phyloP scores from a whole-genome alignment of 208 protist species.

The Jaenimonas drosophilae region DNA sequence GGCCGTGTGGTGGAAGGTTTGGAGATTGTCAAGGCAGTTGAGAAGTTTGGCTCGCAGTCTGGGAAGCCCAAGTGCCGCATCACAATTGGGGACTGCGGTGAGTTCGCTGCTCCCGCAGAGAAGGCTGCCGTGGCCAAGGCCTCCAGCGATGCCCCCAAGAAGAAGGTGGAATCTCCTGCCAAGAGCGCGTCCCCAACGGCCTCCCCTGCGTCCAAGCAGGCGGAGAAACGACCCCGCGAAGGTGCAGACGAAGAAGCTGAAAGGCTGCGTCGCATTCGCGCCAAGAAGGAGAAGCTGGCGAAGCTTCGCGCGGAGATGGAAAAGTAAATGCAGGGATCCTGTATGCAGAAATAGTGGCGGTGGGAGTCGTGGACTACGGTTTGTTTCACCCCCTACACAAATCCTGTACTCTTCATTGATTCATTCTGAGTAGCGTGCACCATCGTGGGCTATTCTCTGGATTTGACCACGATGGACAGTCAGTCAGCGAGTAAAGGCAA shows the following conservation, averaged over 20 bases:
- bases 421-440: no score
- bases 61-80: conserved; percentile 66
- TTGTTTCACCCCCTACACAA: no score
- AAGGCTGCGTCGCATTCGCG: conserved; percentile 28
- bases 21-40: conserved; percentile 76
- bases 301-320: conserved; percentile 36
- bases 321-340: conserved; percentile 8
- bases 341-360: no score
- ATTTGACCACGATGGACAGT: no score
- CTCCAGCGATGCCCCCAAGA: conserved; percentile 1
- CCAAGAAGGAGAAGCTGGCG: conserved; percentile 52
- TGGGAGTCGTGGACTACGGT: no score
- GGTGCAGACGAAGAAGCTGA: conserved; percentile 12
- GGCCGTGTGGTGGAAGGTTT: conserved; percentile 85
- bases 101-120: conserved; percentile 18
- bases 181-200: neutral
- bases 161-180: conserved; percentile 4
- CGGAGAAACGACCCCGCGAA: conserved; percentile 14
- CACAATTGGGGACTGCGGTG: conserved; percentile 67
- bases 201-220: neutral
- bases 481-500: no score
- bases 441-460: no score
- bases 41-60: conserved; percentile 50
- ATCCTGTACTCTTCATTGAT: no score
- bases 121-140: conserved; percentile 7